phyloP scores from a whole-genome alignment of 208 protist genomes.

The Crithidia sp. region DNA sequence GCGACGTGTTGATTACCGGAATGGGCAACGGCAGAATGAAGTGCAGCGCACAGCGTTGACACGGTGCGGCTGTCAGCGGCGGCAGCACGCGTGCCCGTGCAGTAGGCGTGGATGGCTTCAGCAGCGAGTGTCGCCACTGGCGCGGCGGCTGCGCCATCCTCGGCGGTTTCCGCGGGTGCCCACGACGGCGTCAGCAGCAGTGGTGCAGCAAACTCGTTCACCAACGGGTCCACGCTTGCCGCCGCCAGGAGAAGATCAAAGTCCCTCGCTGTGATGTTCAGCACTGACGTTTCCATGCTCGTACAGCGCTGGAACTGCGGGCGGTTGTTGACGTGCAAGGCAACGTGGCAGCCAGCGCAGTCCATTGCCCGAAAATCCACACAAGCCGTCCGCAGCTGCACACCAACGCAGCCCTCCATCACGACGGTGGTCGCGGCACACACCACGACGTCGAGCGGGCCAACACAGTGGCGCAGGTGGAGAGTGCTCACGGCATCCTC shows the following conservation, averaged over 20 bases:
- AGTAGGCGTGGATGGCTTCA: conserved; percentile 8
- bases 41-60: conserved; percentile 2
- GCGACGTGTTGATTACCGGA: neutral
- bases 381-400: conserved; percentile 73
- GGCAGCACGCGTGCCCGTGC: neutral
- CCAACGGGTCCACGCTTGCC: conserved; percentile 41
- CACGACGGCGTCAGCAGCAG: conserved; percentile 13
- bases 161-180: neutral
- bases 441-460: conserved; percentile 76
- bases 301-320: conserved; percentile 63
- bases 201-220: conserved; percentile 60
- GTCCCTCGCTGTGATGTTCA: conserved; percentile 63
- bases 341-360: conserved; percentile 69
- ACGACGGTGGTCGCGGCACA: conserved; percentile 53
- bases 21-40: neutral
- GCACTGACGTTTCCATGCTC: conserved; percentile 57
- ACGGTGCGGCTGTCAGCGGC: neutral
- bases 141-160: too few species aligned
- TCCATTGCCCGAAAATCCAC: conserved; percentile 50
- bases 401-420: conserved; percentile 67
- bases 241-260: conserved; percentile 50
- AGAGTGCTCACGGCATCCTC: conserved; percentile 60
- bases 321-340: conserved; percentile 72
- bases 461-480: conserved; percentile 59
- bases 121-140: conserved; percentile 6